Base-by-base conservation (phyloP, 768 basidiomycete genomes). In the Tricholoma furcatifolium region DNA sequence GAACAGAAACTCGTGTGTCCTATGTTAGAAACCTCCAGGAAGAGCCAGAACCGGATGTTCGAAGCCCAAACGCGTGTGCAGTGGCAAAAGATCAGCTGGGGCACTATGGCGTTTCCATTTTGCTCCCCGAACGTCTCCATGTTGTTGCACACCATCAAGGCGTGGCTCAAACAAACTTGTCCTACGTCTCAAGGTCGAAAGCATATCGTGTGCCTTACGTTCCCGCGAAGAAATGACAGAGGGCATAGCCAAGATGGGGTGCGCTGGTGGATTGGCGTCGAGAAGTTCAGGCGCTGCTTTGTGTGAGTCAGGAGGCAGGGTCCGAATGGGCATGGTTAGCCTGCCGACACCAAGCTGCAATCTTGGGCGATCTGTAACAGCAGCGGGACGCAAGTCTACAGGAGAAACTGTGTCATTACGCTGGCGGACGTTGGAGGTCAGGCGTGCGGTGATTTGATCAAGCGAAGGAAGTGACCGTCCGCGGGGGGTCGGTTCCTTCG, bases 361-460 rank as follows among this genome's bases (percentile, higher is more conserved):
- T 52, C 65, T 63, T 30, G 57, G 63, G 36, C 58, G 58, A 53
- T 62, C 59, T 60, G 40, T 60, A 57, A 45, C 59, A 55, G 74
- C 73, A 24, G 64, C 62, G 21, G 72, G 72, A 34, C 73, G 61
- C 44, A 70, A 72, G 54, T 57, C 60, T 27, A 50, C 18, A 57
- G 58, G 56, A 23, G 47, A 7, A 43, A 53, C 47, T 18, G 53
- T 21, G 32, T 59, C 57, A 42, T 55, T 58, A 51, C 60, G 58
- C 67, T 62, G 58, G 51, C 53, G 54, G 46, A 66, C 65, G 31
- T 73, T 71, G 21, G 70, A 68, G 55, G 73, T 76, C 60, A 88
- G 60, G 56, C 77, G 86, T 38, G 87, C 83, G 30, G 83, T 81
- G 53, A 91, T 90, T 62, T 91, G 84, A 58, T 88, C 88, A 54